phyloP scores from a whole-genome alignment of 2,329 filamentous ascomycete genomes.

The Cladosporium sp. region DNA sequence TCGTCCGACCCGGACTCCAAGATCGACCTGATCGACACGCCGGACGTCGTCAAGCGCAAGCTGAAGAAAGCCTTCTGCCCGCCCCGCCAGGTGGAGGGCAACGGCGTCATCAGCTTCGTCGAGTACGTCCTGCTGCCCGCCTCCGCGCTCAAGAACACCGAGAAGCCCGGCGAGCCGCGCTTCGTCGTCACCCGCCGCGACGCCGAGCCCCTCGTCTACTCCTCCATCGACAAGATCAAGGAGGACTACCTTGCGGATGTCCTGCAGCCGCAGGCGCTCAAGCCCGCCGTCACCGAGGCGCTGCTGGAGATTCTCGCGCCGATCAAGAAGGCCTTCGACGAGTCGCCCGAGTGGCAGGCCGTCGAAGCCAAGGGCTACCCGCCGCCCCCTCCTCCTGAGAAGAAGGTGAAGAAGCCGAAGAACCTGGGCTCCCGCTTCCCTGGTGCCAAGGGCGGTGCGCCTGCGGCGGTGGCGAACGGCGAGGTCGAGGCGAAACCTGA shows the following conservation, averaged over 20 bases:
- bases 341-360: constrained; percentile 73
- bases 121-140: constrained; percentile 83
- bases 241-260: constrained; percentile 77
- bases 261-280: constrained; percentile 69
- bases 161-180: constrained; percentile 41
- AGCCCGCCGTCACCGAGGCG: constrained; percentile 73
- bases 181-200: constrained; percentile 66
- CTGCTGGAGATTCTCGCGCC: constrained; percentile 71
- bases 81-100: constrained; percentile 73
- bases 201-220: constrained; percentile 74
- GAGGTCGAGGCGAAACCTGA: constrained; percentile 43
- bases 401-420: constrained; percentile 70
- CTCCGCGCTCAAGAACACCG: constrained; percentile 53
- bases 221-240: constrained; percentile 67
- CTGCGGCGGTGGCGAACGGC: constrained; percentile 13
- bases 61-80: constrained; percentile 78
- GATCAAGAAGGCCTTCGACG: constrained; percentile 69
- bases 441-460: constrained; percentile 34
- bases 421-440: constrained; percentile 67
- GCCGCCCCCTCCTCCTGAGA: constrained; percentile 52
- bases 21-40: constrained; percentile 83
- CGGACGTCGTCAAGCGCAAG: constrained; percentile 75
- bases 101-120: constrained; percentile 81
- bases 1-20: constrained; percentile 70
- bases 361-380: constrained; percentile 79